Base-by-base conservation (phyloP, 345 rosid genomes). In the Eucalyptus lansdowneana region DNA sequence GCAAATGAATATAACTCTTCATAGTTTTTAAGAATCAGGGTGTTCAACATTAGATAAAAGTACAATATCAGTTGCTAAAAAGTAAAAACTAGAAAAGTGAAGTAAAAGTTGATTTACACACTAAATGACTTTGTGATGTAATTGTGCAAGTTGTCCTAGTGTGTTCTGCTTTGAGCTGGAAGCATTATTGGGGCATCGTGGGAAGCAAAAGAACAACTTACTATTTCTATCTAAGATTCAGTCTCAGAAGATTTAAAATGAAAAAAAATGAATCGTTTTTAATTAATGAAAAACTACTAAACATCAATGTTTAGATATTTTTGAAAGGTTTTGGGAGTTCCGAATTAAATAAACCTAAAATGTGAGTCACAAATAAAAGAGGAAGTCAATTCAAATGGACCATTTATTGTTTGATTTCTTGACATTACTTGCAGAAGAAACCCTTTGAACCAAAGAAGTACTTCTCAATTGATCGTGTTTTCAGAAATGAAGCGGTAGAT, bases 401-500 rank as follows among this genome's bases (percentile, higher is more conserved):
- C 42, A 15, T 67, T 67, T 67, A 31, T 67, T 67, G 80, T 31
- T n/a, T 67, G 19, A 67, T 67, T 67, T 67, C 22, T 16, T 67
- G 80, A 67, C 80, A 3, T 31, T 67, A 16, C 80, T 67, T 67
- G 80, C 37, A 53, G 87, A 92, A 94, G 97, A 87, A 92, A 92
- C 93, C 98, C 44, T 96, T 97, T 89, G 87, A 92, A 86, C 99
- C 98, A 16, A 97, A 97, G 93, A 96, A 93, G 90, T 98, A 96
- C 93, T 98, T 95, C 93, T 98, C 99, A 2, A 98, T 98, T 15
- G 99, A 98, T 87, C 98, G 99, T 87, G 99, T 98, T 87, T 98
- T 97, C 95, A 95, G 99, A 92, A 98, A 98, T 89, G 99, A 98
- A 93, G 98, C 99, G 50, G 99, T 98, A 31, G 99, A 98, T 88